A percentile compares a stretch with the other conserved stretches of the same genome.
Conservation (phyloP, 305 asterid genomes). For the Solanum aculeatissimum region DNA sequence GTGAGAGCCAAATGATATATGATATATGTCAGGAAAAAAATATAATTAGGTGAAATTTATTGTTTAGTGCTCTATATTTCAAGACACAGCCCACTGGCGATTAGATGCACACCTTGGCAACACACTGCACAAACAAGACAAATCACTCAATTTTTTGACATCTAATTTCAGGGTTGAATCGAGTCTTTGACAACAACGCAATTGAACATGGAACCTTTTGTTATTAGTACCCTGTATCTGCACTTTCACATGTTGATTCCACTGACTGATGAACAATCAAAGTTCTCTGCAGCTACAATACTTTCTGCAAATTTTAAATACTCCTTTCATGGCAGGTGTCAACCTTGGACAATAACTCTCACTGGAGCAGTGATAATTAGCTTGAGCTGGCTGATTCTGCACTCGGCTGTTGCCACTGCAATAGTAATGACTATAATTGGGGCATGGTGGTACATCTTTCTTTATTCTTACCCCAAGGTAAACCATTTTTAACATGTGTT, state of each 20-base stretch:
- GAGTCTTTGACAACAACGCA: not conserved
- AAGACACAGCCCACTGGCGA: not conserved
- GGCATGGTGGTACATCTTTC: conserved; percentile 88
- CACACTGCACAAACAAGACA: not conserved
- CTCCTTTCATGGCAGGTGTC: conserved; percentile 50
- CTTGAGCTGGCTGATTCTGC: conserved; percentile 66
- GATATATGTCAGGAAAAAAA: not conserved
- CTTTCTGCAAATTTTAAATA: not conserved
- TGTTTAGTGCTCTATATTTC: not conserved
- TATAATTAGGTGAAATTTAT: not conserved
- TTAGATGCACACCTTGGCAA: not conserved
- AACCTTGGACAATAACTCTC: conserved; percentile 81
- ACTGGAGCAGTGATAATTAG: conserved; percentile 48
- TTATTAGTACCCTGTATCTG: not conserved
- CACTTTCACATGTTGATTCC: not conserved
- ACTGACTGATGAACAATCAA: not conserved
- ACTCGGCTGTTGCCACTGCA: conserved; percentile 38
- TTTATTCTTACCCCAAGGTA: conserved; percentile 88
- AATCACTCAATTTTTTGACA: not conserved
- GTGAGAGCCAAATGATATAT: too few species aligned
- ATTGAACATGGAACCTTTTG: not conserved
- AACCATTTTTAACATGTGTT: not conserved
- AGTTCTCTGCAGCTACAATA: not conserved
- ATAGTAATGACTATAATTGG: conserved; percentile 30
- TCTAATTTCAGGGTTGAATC: not conserved